Percentiles rank a stretch among this genome's conserved stretches.
Evolutionary conservation across 140 eudicot species (phyloP).

Genomic region (Senecio squalidus): DNA sequence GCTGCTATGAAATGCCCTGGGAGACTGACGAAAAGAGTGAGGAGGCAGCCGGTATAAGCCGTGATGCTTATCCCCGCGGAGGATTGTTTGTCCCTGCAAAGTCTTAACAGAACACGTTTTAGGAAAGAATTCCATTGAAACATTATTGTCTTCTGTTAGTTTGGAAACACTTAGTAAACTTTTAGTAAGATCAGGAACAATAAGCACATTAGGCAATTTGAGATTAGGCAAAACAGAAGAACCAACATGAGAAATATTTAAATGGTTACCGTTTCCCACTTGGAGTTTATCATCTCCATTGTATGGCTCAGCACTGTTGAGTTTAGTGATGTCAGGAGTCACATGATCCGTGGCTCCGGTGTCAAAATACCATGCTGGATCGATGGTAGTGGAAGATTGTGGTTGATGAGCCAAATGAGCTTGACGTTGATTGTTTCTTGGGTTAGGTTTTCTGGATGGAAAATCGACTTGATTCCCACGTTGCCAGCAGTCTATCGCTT

Average conservation of each 20-base stretch:
- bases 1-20: neutral
- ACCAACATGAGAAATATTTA: neutral
- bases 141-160: neutral
- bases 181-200: neutral
- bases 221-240: neutral
- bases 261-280: neutral
- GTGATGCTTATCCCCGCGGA: neutral
- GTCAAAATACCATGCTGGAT: neutral
- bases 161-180: neutral
- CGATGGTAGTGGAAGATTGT: neutral
- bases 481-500: constrained; percentile 1
- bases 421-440: neutral
- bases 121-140: neutral
- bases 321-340: neutral
- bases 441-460: neutral
- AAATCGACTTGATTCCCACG: neutral
- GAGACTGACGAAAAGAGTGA: neutral
- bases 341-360: neutral
- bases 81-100: neutral
- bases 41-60: neutral
- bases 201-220: neutral
- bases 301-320: neutral
- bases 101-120: neutral
- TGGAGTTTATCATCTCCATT: neutral
- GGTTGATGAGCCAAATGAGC: neutral